Base-by-base conservation (phyloP, 2,329 filamentous ascomycete genomes). In the Ophidiomyces ophidiicola region DNA sequence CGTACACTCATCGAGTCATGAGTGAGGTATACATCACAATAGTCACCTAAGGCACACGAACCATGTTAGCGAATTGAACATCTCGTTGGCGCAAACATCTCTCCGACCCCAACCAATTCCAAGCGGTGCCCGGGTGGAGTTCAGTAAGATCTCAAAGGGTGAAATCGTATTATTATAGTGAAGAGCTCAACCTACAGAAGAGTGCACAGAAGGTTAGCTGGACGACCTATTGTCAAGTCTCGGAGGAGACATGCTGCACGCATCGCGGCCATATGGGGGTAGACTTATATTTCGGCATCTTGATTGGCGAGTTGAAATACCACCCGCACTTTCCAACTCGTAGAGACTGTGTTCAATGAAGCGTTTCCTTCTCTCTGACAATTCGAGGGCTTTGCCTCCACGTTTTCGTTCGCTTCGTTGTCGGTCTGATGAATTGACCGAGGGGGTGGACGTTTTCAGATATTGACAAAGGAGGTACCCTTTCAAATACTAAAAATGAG, bases 1-100 rank as follows among this genome's bases (percentile, higher is more conserved):
- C 90, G 87, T 65, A 98, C 90, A 66, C 86, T 94, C 88, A 96
- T 96, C 32, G 86, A 94, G 72, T 98, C 90, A 74, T 98, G 90
- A 51, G 90, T 98, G 53, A 98, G 82, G 74, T 98, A 98, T 63
- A 98, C 90, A 81, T 98, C 90, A 75, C 90, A 98, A 67, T 98
- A 98, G 64, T 98, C 90, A 72, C 87, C 64, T 71, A 42, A 20
- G 14, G 39, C 10, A 26, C 34, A 10, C 1, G 30, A 32, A 46
- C 45, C 21, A 20, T 17, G 32, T 44, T 34, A 37, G 30, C 20
- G 23, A 36, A 36, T 32, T 11, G 14, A 17, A 28, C 25, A 31
- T 28, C 21, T 6, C 10, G 19, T 48, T 38, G 39, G 40, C 31
- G 8, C 32, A n/a, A 23, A 7, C 11, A 12, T 31, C 20, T 8